phyloP scores from a whole-genome alignment of 2,329 filamentous ascomycete genomes.

The Fusarium veterinarium region DNA sequence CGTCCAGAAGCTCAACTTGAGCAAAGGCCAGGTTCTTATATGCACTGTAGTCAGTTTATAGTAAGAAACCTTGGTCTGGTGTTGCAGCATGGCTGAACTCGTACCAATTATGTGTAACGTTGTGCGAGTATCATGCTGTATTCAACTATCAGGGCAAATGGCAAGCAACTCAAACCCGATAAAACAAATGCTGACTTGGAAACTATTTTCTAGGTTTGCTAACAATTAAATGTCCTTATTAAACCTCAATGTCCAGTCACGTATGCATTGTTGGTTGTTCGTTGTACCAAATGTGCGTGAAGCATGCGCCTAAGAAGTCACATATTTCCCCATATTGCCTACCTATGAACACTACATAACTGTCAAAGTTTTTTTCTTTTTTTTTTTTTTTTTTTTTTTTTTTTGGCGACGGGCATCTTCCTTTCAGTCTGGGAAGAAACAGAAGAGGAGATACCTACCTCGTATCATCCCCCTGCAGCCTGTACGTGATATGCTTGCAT shows the following conservation, averaged over 20 bases:
- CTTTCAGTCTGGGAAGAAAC: background rate
- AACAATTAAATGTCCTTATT: background rate
- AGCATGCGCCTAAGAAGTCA: background rate
- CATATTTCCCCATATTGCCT: background rate
- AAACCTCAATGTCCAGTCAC: too few relatives aligned
- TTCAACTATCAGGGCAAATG: background rate
- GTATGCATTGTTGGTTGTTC: background rate
- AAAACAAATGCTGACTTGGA: background rate
- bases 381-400: background rate
- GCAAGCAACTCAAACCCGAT: too few relatives aligned
- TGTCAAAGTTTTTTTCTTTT: background rate
- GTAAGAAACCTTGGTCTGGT: background rate
- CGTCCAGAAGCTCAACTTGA: background rate
- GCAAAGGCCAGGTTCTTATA: background rate
- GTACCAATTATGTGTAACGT: slow-evolving; percentile 10
- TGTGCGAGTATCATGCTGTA: slow-evolving; percentile 13
- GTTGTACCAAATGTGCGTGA: background rate
- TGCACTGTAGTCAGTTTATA: background rate
- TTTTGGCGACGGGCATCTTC: background rate
- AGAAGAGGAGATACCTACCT: background rate
- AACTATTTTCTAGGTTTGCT: background rate
- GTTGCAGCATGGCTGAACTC: background rate
- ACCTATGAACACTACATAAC: background rate
- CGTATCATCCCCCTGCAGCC: background rate
- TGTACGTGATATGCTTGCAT: background rate